Conservation (phyloP, 805 yeast species). For the Myxozyma kluyveri region DNA sequence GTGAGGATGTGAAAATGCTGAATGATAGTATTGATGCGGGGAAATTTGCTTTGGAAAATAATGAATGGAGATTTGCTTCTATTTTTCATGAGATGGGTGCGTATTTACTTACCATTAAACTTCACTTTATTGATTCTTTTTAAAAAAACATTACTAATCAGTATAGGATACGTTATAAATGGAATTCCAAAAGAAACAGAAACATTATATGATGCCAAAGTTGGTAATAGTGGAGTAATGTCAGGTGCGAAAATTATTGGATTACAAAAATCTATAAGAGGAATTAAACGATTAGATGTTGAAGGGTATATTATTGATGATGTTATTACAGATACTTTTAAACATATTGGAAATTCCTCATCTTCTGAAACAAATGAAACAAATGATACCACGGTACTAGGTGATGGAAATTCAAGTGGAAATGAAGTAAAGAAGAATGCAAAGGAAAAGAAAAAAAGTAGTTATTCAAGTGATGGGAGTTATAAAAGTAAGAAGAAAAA, state of each 20-base stretch:
- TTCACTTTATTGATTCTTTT: too few relatives aligned
- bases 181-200: constrained; percentile 47
- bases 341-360: too few relatives aligned
- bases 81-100: constrained; percentile 60
- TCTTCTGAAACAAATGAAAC: not conserved
- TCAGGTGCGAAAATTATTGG: constrained; percentile 16
- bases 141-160: too few relatives aligned
- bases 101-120: too few relatives aligned
- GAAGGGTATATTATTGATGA: constrained; percentile 44
- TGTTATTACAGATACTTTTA: not conserved
- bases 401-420: not conserved
- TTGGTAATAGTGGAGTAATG: constrained; percentile 45
- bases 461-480: constrained; percentile 8
- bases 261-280: constrained; percentile 9
- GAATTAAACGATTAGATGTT: constrained; percentile 11
- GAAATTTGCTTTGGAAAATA: constrained; percentile 49
- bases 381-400: not conserved
- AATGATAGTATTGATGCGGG: constrained; percentile 48
- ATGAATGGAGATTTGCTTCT: constrained; percentile 58
- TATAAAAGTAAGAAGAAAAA: too few relatives aligned
- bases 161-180: not conserved
- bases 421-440: not conserved
- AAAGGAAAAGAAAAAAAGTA: constrained; percentile 20
- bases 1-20: constrained; percentile 45
- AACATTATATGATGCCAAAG: constrained; percentile 18